A percentile compares a stretch with the other conserved stretches of the same genome.
These are phyloP conservation scores for Vachellia pachyceras DNA, from an alignment of 306 rosid species.

Conservation along the genomic window DNA sequence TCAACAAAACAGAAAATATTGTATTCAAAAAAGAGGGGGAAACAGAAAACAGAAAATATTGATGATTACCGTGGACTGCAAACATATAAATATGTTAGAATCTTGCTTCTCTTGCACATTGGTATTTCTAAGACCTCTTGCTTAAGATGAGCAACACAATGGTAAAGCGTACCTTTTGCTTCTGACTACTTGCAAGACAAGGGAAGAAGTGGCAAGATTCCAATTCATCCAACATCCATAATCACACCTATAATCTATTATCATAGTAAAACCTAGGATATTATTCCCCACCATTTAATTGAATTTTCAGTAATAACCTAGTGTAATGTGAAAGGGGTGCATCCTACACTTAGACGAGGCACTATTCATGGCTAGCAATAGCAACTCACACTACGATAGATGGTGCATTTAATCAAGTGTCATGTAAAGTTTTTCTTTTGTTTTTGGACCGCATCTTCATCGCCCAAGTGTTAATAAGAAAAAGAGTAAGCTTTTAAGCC, in stretches of 20 bases:
- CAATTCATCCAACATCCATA: not conserved
- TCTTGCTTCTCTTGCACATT: not conserved
- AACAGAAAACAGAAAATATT: too few species aligned
- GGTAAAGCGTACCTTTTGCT: not conserved
- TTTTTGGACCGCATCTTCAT: not conserved
- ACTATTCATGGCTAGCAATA: not conserved
- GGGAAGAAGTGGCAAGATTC: not conserved
- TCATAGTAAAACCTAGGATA: not conserved
- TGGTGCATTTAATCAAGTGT: not conserved
- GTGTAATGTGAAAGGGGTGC: not conserved
- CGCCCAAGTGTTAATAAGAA: conserved; percentile 3
- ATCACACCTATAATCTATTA: not conserved
- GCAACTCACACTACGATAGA: not conserved
- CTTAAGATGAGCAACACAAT: not conserved
- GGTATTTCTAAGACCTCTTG: not conserved
- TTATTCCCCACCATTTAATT: not conserved
- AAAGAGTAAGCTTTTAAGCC: not conserved
- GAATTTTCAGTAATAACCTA: not conserved
- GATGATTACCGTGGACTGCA: not conserved
- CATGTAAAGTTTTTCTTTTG: not conserved
- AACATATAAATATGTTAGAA: not conserved
- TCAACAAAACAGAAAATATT: not conserved
- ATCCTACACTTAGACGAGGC: not conserved
- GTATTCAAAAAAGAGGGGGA: not conserved
- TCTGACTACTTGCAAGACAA: not conserved